These are phyloP conservation scores for Cryptosporidium ubiquitum DNA, from an alignment of 169 alveolate species.

Conservation along the genomic window DNA sequence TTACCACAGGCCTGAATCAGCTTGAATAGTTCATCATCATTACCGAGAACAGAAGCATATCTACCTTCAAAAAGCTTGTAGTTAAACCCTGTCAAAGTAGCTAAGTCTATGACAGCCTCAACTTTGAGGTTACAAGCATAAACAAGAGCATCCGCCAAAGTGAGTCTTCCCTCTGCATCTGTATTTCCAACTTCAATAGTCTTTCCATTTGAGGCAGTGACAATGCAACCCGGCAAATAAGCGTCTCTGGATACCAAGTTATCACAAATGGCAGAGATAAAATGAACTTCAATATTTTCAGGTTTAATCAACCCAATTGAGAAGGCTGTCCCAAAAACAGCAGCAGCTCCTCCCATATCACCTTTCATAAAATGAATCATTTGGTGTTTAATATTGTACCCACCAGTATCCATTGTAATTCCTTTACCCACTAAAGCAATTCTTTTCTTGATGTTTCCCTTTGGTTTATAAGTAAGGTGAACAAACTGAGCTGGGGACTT, in stretches of 20 bases:
- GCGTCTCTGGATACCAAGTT: constrained; percentile 90
- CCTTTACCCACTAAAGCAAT: constrained; percentile 95
- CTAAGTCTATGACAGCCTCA: constrained; percentile 90
- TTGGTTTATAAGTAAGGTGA: constrained; percentile 84
- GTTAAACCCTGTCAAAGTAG: constrained; percentile 94
- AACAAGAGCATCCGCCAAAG: constrained; percentile 95
- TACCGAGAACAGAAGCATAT: constrained; percentile 82
- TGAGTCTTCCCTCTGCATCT: constrained; percentile 98
- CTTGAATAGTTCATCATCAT: constrained; percentile 76
- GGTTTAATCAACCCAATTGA: constrained; percentile 86
- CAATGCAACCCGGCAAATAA: constrained; percentile 93
- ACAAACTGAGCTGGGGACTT: constrained; percentile 87
- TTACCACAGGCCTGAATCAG: constrained; percentile 76
- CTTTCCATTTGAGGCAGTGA: constrained; percentile 93
- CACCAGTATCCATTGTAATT: constrained; percentile 93
- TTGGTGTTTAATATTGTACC: constrained; percentile 87
- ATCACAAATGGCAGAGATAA: constrained; percentile 90
- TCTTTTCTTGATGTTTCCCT: constrained; percentile 76
- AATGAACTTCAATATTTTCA: constrained; percentile 86
- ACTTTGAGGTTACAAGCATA: constrained; percentile 89
- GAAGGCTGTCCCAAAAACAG: constrained; percentile 89
- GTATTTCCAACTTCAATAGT: constrained; percentile 95
- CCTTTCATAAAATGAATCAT: constrained; percentile 76
- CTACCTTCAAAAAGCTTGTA: constrained; percentile 53
- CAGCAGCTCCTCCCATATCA: constrained; percentile 83